phyloP scores from a whole-genome alignment of 2,329 filamentous ascomycete species.

The Fusarium equiseti region DNA sequence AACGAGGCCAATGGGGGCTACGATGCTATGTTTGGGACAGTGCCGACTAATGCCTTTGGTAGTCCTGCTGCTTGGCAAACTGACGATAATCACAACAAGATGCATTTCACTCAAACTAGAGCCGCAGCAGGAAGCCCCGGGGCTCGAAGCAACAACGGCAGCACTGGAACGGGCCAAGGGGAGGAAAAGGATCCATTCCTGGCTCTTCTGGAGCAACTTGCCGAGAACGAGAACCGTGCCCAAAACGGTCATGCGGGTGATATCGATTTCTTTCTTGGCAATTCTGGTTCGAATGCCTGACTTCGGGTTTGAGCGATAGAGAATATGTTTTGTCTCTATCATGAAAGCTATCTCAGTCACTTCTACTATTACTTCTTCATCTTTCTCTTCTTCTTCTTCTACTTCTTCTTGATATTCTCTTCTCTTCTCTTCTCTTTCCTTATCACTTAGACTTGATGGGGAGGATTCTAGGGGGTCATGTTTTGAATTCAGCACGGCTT shows the following conservation, averaged over 20 bases:
- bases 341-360: not conserved
- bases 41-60: constrained; percentile 66
- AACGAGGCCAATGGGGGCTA: constrained; percentile 56
- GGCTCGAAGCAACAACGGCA: constrained; percentile 62
- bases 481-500: constrained; percentile 5
- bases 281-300: constrained; percentile 37
- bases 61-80: constrained; percentile 65
- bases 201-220: constrained; percentile 82
- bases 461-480: not conserved
- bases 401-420: not conserved
- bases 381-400: not conserved
- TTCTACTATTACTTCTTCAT: not conserved
- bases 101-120: constrained; percentile 39
- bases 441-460: not conserved
- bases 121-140: constrained; percentile 56
- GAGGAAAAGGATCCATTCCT: constrained; percentile 86
- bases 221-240: constrained; percentile 77
- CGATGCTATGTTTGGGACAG: constrained; percentile 71
- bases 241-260: constrained; percentile 76
- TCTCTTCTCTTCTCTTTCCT: not conserved
- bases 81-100: constrained; percentile 50
- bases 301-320: not conserved
- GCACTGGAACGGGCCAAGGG: constrained; percentile 60
- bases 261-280: constrained; percentile 78
- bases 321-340: not conserved